Percentiles rank a stretch among this genome's conserved stretches.
Evolutionary conservation across 192 early-diverging fungal species (phyloP).

Genomic region (Backusella tuberculispora): DNA sequence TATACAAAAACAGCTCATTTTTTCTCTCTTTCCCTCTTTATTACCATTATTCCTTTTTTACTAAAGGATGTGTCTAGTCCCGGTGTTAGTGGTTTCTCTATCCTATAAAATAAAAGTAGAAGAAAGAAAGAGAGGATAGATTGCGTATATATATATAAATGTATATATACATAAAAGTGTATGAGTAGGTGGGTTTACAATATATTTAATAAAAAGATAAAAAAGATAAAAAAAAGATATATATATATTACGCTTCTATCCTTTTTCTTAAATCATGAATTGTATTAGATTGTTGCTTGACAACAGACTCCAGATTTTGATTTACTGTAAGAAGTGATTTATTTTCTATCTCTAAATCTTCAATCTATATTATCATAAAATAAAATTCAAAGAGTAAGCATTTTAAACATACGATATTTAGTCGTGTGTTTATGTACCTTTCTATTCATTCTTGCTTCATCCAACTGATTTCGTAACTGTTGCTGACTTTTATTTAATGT

Average conservation of each 20-base stretch:
- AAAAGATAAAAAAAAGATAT: no score
- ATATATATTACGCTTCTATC: constrained; percentile 18
- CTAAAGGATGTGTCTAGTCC: constrained; percentile 3
- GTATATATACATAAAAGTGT: not conserved
- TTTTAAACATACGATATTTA: constrained; percentile 11
- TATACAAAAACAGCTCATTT: no score
- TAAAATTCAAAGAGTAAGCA: not conserved
- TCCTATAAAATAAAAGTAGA: not conserved
- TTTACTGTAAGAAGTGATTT: constrained; percentile 26
- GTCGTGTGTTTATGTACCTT: constrained; percentile 21
- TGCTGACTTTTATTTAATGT: not conserved
- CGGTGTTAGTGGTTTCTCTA: constrained; percentile 2
- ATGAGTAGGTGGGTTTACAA: constrained; percentile 11
- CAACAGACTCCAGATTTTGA: constrained; percentile 21
- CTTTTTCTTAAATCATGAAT: constrained; percentile 27
- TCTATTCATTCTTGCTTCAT: constrained; percentile 29
- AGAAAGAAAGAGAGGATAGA: not conserved
- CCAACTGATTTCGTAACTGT: constrained; percentile 11
- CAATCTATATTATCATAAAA: constrained; percentile 22
- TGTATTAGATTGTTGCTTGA: constrained; percentile 19
- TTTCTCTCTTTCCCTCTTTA: not conserved
- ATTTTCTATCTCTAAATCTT: constrained; percentile 35
- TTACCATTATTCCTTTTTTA: constrained; percentile 26
- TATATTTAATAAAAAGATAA: not conserved
- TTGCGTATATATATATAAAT: not conserved